A percentile compares a stretch with the other conserved stretches of the same genome.
Conservation (phyloP, 2,329 filamentous ascomycete species). For the Diaporthe aspalathi region DNA sequence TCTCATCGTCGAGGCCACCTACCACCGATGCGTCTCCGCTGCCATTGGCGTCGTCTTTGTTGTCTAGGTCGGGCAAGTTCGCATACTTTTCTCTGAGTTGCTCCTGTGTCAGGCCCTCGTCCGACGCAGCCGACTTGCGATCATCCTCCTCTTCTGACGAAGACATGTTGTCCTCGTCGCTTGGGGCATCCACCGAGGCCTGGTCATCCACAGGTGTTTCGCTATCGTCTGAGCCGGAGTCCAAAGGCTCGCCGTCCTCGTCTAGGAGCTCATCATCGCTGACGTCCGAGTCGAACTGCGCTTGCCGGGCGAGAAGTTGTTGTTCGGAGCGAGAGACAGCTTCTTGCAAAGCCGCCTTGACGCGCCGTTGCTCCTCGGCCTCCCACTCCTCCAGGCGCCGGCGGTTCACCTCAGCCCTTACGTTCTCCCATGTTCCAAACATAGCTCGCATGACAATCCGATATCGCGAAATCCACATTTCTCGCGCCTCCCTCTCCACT, state of each 20-base stretch:
- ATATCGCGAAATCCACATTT: conserved; percentile 75
- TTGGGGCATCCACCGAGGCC: conserved; percentile 50
- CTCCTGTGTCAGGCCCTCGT: conserved; percentile 76
- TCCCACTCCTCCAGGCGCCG: conserved; percentile 72
- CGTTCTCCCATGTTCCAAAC: conserved; percentile 72
- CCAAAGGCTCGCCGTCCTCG: conserved; percentile 54
- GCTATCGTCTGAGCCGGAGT: conserved; percentile 48
- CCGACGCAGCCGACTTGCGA: conserved; percentile 61
- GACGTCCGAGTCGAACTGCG: conserved; percentile 64
- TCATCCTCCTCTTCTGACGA: conserved; percentile 73
- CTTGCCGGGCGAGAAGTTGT: conserved; percentile 72
- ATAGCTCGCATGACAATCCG: conserved; percentile 74
- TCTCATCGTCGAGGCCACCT: conserved; percentile 57
- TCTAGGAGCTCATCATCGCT: conserved; percentile 55
- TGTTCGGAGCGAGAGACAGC: conserved; percentile 78
- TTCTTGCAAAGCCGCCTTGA: conserved; percentile 77
- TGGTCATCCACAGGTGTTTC: conserved; percentile 46
- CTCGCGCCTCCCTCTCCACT: conserved; percentile 80
- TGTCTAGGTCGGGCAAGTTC: conserved; percentile 65
- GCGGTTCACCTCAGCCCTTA: conserved; percentile 70
- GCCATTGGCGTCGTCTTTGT: conserved; percentile 44
- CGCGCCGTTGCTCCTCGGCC: conserved; percentile 71
- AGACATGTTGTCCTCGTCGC: conserved; percentile 70
- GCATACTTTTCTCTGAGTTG: conserved; percentile 77
- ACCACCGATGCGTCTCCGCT: conserved; percentile 40